Evolutionary conservation across 192 early-diverging fungal species (phyloP), one percentile per base, ranked within the genome.

Genomic region (Backusella sp.): DNA sequence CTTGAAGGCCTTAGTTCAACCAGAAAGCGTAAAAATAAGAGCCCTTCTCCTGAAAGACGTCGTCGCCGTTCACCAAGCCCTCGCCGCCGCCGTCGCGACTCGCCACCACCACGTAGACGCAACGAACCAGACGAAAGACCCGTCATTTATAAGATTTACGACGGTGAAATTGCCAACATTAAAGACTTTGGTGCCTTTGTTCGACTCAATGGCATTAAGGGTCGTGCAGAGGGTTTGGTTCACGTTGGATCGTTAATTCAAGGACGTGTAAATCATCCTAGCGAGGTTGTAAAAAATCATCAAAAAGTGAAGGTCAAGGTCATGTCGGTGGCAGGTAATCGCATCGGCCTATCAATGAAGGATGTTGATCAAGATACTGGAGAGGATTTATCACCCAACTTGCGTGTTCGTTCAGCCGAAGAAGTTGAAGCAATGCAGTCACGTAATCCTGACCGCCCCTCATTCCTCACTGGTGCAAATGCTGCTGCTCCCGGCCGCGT

Each of bases 101-200:
- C 73, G n/a, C 72, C 77, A 35, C 36, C 77, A 17, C 49, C 72
- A 17, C 56, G 79, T 14, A 71, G 35, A 15, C 41, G 68, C n/a
- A 32, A 79, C 21, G 66, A 28, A 15, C 14, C 93, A 17, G 96
- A 97, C 70, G 92, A 94, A 23, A 86, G 85, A 0, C 96, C 98
- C 0, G 79, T 97, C 0, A 81, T 97, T 1, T 96, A 97, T 87
- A 96, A 98, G 77, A 96, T 99, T 34, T 99, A 99, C 80, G 74
- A 83, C 34, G 98, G 96, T 12, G 88, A 83, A 30, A 91, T 98
- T 17, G 87, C 92, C 4, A 94, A 91, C 72, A 86, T 96, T 34
- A 94, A 92, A 68, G 95, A 97, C 44, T 99, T 98, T 89, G 98
- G 98, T 19, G 95, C 91, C 1, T 99, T 99, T 87, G 94, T 98